Conservation (phyloP, 192 early-diverging fungal species). For the Backusella circina region DNA sequence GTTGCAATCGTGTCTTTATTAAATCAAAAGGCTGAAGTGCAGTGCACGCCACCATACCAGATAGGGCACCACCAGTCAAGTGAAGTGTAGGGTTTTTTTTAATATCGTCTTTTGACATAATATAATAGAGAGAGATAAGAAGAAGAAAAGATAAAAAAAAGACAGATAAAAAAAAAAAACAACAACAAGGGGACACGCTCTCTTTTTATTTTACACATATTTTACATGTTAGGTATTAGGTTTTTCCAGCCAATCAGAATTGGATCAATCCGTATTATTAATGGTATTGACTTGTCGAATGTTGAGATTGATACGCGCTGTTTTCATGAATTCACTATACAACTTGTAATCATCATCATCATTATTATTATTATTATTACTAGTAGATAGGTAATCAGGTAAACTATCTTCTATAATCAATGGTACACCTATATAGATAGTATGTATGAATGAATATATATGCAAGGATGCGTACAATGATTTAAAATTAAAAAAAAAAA, state of each 20-base stretch:
- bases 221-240: not conserved
- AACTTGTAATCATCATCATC: slow-evolving; percentile 52
- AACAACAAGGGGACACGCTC: not conserved
- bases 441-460: too few relatives aligned
- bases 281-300: slow-evolving; percentile 70
- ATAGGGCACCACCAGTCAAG: slow-evolving; percentile 71
- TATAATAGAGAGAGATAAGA: not conserved
- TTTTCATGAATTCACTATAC: slow-evolving; percentile 64
- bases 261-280: not conserved
- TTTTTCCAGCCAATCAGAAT: not conserved
- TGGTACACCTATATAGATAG: slow-evolving; percentile 21
- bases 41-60: slow-evolving; percentile 73
- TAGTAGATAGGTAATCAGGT: slow-evolving; percentile 1
- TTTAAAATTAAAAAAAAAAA: not conserved
- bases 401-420: slow-evolving; percentile 22
- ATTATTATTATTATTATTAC: not conserved
- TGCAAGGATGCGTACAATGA: too few relatives aligned
- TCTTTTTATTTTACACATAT: not conserved
- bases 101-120: not conserved
- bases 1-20: slow-evolving; percentile 77
- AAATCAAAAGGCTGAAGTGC: slow-evolving; percentile 89
- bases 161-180: not conserved
- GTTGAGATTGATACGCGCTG: slow-evolving; percentile 86
- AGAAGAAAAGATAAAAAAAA: not conserved
- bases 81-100: slow-evolving; percentile 44